Conservation (phyloP, 768 basidiomycete genomes). For the Mycena galopus region DNA sequence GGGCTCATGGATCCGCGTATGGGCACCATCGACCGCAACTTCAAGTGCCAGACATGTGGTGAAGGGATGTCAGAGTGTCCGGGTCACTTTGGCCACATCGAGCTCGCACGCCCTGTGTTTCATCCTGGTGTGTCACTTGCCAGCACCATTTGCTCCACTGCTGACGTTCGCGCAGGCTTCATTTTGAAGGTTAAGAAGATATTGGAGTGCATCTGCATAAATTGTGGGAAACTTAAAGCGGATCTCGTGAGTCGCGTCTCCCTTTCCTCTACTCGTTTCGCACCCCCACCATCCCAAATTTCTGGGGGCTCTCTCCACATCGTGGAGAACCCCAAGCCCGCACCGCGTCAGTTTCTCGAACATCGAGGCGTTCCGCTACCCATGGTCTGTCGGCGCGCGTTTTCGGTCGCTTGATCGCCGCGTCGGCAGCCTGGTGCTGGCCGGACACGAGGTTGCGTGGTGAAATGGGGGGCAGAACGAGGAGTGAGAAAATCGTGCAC, state of each 20-base stretch:
- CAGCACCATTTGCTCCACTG: not conserved
- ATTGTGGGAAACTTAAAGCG: slow-evolving; percentile 97
- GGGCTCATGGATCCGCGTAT: slow-evolving; percentile 98
- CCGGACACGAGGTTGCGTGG: slow-evolving; percentile 91
- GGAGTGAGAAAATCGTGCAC: slow-evolving; percentile 81
- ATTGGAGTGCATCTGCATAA: slow-evolving; percentile 97
- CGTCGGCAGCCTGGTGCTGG: slow-evolving; percentile 78
- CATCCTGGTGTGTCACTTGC: slow-evolving; percentile 81
- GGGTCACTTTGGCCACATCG: slow-evolving; percentile 99
- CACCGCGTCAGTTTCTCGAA: slow-evolving; percentile 80
- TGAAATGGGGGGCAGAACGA: slow-evolving; percentile 99
- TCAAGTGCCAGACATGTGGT: slow-evolving; percentile 99
- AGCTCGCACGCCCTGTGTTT: slow-evolving; percentile 96
- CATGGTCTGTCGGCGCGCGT: slow-evolving; percentile 74
- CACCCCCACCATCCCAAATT: slow-evolving; percentile 95
- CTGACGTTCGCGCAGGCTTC: slow-evolving; percentile 76
- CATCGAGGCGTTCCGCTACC: slow-evolving; percentile 89
- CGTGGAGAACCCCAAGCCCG: slow-evolving; percentile 96
- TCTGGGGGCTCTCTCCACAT: slow-evolving; percentile 98
- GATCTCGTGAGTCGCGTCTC: slow-evolving; percentile 92
- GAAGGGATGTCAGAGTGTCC: slow-evolving; percentile 99
- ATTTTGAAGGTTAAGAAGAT: slow-evolving; percentile 99
- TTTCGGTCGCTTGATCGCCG: slow-evolving; percentile 97
- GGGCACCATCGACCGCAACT: slow-evolving; percentile 97
- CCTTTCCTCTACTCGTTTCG: slow-evolving; percentile 91